These are phyloP conservation scores for Lithospermum erythrorhizon DNA, from an alignment of 257 asterid species.

Conservation along the genomic window DNA sequence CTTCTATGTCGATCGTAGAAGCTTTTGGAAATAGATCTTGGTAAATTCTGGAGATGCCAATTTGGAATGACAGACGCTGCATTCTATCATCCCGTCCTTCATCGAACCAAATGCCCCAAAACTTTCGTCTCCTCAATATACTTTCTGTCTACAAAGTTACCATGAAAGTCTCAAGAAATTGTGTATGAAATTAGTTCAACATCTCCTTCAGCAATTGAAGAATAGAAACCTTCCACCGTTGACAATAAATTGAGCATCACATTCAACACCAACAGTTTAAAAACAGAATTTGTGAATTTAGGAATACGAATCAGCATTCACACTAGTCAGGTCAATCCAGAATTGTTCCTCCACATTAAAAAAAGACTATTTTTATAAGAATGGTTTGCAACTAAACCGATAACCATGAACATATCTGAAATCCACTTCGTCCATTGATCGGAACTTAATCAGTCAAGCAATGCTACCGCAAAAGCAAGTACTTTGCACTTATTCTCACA, in stretches of 20 bases:
- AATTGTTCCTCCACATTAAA: not conserved
- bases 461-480: too few relatives aligned
- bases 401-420: not conserved
- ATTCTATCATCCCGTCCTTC: slow-evolving; percentile 30
- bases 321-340: not conserved
- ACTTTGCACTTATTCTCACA: too few relatives aligned
- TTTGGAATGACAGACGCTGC: slow-evolving; percentile 42
- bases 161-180: not conserved
- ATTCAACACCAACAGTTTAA: not conserved
- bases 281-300: not conserved
- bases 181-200: too few relatives aligned
- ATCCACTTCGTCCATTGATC: not conserved
- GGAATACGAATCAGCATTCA: not conserved
- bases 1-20: slow-evolving; percentile 32
- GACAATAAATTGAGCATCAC: too few relatives aligned
- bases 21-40: slow-evolving; percentile 27
- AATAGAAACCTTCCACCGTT: too few relatives aligned
- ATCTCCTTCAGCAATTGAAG: too few relatives aligned
- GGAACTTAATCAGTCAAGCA: too few relatives aligned
- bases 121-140: not conserved
- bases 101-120: slow-evolving; percentile 2
- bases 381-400: too few relatives aligned
- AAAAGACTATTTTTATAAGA: too few relatives aligned
- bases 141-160: not conserved
- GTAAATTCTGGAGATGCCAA: slow-evolving; percentile 23